Conservation (phyloP, 306 rosid species). For the Ochetophila trinervis region DNA sequence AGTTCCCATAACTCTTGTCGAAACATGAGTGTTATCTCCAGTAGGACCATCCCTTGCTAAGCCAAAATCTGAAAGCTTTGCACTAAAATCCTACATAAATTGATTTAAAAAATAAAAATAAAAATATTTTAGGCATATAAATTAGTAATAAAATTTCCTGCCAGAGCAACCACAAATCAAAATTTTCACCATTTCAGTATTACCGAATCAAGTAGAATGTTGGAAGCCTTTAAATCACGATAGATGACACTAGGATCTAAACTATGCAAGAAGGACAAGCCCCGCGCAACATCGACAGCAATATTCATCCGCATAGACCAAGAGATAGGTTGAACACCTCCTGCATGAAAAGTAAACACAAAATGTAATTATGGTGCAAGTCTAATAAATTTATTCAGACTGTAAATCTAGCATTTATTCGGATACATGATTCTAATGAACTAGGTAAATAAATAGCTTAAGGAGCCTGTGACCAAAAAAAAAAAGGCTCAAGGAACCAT, state of each 20-base stretch:
- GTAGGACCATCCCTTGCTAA: conserved; percentile 99
- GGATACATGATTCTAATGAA: neutral
- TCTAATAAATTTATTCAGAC: neutral
- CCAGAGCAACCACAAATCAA: conserved; percentile 4
- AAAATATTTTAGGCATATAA: conserved; percentile 22
- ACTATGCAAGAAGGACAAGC: conserved; percentile 70
- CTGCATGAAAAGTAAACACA: conserved; percentile 38
- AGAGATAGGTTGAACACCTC: conserved; percentile 74
- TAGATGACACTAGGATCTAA: conserved; percentile 75
- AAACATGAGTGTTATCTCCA: conserved; percentile 93
- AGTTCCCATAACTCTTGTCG: conserved; percentile 86
- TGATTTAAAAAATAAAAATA: neutral
- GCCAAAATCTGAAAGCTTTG: conserved; percentile 89
- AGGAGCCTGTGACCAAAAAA: too few species aligned
- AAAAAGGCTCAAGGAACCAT: too few species aligned
- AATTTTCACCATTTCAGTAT: conserved; percentile 14
- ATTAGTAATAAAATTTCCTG: conserved; percentile 1
- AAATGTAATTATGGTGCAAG: neutral
- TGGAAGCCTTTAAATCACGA: conserved; percentile 93
- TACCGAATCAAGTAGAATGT: conserved; percentile 87
- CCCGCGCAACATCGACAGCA: conserved; percentile 73
- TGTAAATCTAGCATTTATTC: neutral
- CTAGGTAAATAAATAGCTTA: neutral
- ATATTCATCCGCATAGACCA: conserved; percentile 71
- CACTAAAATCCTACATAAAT: conserved; percentile 63